phyloP scores from a whole-genome alignment of 371 early-diverging fungal species.

The Cokeromyces recurvatus region DNA sequence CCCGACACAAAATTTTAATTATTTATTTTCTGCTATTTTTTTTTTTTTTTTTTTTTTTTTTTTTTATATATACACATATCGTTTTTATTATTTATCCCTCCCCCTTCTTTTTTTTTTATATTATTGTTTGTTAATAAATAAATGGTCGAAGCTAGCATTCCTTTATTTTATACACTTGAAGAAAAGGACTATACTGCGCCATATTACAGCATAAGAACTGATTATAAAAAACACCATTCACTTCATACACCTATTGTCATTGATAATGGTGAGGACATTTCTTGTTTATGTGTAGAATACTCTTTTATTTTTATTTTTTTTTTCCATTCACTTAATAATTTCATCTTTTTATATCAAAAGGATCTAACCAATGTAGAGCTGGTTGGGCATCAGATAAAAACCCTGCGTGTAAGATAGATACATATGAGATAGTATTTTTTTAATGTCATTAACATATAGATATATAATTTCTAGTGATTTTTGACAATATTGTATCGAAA shows the following conservation, averaged over 20 bases:
- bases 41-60: too few relatives aligned
- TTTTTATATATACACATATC: too few relatives aligned
- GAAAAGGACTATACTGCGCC: constrained; percentile 26
- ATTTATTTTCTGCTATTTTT: too few relatives aligned
- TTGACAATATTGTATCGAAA: constrained; percentile 78
- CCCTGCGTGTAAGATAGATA: constrained; percentile 65
- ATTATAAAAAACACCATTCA: constrained; percentile 17
- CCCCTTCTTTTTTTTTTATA: too few relatives aligned
- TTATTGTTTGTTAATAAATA: too few relatives aligned
- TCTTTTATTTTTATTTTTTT: too few relatives aligned
- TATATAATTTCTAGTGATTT: constrained; percentile 58
- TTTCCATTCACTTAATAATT: too few relatives aligned
- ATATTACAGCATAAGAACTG: constrained; percentile 13
- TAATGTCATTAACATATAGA: not conserved
- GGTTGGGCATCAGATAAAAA: constrained; percentile 73
- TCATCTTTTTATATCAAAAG: too few relatives aligned
- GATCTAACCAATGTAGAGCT: constrained; percentile 74
- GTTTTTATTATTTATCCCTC: too few relatives aligned
- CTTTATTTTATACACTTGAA: constrained; percentile 21
- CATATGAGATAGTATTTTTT: too few relatives aligned
- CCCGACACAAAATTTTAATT: too few relatives aligned
- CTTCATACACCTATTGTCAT: constrained; percentile 56
- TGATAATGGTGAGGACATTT: constrained; percentile 70
- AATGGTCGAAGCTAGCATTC: constrained; percentile 28
- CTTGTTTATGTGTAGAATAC: too few relatives aligned